Evolutionary conservation across 2,329 filamentous ascomycete species (phyloP), one percentile per base, ranked within the genome.

Genomic region (Elsinoe ampelina): DNA sequence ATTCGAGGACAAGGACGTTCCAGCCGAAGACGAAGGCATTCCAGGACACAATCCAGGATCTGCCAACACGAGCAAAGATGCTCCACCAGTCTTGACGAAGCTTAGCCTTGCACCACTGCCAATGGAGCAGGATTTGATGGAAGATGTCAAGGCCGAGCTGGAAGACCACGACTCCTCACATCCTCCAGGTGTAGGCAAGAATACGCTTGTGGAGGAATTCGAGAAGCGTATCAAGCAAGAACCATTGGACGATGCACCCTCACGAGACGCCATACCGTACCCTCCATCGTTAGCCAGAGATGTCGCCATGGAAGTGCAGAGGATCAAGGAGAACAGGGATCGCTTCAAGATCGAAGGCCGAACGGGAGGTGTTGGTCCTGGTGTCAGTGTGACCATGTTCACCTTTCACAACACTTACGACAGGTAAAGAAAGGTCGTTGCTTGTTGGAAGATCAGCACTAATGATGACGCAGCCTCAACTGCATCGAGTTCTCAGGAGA

Each of bases 351-450:
- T 97, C 58, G 88, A 95, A 59, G 83, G 85, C 17, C 82, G 87
- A 34, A 92, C 87, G 11, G 88, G 89, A 13, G 92, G 91, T 7
- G 80, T 91, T 52, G 89, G 91, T 12, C 83, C 89, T 56, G 84
- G 85, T 22, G 79, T 96, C 59, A 95, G 90, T 65, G 85, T 95
- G 20, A 93, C 89, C 76, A 97, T 97, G 87, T 96, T 95, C 69
- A 98, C 93, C 0, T 95, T 97, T 67, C 93, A 98, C 75, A 98
- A 98, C 71, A 95, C 89, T 0, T 85, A 90, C 61, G 90, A 95
- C 71, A 87, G 83, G 89, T 91, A 15, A 56, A 41, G 74, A 75
- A 30, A 30, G 26, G 8, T 30, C 26, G 26, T 5, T 7, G 8
- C 26, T 5, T 30, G 7, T 7, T 30, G 26, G 26, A 7, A 8